Percentiles rank a stretch among this genome's conserved stretches.
These are phyloP conservation scores for Fusarium anthophilum DNA, from an alignment of 2,329 filamentous ascomycete genomes.

Conservation along the genomic window DNA sequence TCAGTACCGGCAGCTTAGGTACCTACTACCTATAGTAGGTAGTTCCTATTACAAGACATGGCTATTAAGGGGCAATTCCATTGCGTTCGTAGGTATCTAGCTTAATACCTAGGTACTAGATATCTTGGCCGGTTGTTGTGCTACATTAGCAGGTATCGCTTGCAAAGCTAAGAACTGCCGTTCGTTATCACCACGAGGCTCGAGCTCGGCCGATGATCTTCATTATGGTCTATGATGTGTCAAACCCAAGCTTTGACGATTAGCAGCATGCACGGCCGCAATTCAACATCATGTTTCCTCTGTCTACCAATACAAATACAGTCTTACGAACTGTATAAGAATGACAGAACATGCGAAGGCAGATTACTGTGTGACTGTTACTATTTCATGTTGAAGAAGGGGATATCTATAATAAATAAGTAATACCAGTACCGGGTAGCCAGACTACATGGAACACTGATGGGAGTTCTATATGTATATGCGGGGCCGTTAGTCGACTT, in stretches of 20 bases:
- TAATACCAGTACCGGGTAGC: not conserved
- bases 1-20: not conserved
- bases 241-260: constrained; percentile 25
- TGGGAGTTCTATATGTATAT: not conserved
- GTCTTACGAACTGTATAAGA: not conserved
- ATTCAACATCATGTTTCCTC: not conserved
- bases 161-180: not conserved
- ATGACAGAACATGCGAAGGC: not conserved
- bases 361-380: not conserved
- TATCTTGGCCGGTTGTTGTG: not conserved
- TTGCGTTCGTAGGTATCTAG: not conserved
- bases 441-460: not conserved
- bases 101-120: not conserved
- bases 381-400: not conserved
- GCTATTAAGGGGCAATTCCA: not conserved
- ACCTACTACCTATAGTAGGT: not conserved
- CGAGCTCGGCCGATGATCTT: not conserved
- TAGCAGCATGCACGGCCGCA: not conserved
- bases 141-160: not conserved
- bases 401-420: not conserved
- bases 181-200: not conserved
- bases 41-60: not conserved
- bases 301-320: not conserved
- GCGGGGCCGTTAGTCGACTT: not conserved
- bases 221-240: constrained; percentile 2